Percentiles rank a stretch among this genome's conserved stretches.
phyloP scores from a whole-genome alignment of 1,284 basidiomycete genomes.

The Fomitopsis betulina region DNA sequence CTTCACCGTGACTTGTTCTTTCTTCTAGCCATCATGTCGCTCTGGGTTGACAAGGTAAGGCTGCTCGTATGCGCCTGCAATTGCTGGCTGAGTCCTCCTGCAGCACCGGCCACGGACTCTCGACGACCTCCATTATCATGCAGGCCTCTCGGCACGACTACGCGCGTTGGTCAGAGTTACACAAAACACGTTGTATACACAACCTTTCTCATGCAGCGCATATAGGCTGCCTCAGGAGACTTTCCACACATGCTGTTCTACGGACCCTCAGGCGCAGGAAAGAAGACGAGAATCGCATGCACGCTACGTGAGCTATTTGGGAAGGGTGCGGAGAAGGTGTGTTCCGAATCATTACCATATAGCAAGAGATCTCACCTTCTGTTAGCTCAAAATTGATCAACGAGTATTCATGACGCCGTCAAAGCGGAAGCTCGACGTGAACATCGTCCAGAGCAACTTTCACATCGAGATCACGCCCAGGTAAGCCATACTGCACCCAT shows the following conservation, averaged over 20 bases:
- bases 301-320: conserved; percentile 91
- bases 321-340: conserved; percentile 87
- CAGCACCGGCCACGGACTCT: conserved; percentile 87
- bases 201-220: neutral
- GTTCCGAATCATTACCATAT: conserved; percentile 6
- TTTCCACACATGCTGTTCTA: conserved; percentile 99
- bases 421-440: conserved; percentile 93
- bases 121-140: conserved; percentile 88
- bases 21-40: conserved; percentile 53
- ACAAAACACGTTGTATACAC: neutral
- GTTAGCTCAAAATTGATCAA: conserved; percentile 96
- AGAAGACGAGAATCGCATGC: conserved; percentile 95
- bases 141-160: conserved; percentile 75
- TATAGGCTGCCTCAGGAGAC: conserved; percentile 81
- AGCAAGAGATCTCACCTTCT: neutral
- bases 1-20: no score
- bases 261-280: conserved; percentile 94
- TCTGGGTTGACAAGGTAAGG: conserved; percentile 83
- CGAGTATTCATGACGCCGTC: conserved; percentile 94
- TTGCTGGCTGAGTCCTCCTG: conserved; percentile 1
- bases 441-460: conserved; percentile 95
- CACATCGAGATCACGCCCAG: conserved; percentile 98
- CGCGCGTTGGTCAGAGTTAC: conserved; percentile 63
- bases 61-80: neutral
- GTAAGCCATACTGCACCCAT: conserved; percentile 35